Percentiles rank a stretch among this genome's conserved stretches.
Evolutionary conservation across 768 basidiomycete genomes (phyloP).

Genomic region (Mycena crocata): DNA sequence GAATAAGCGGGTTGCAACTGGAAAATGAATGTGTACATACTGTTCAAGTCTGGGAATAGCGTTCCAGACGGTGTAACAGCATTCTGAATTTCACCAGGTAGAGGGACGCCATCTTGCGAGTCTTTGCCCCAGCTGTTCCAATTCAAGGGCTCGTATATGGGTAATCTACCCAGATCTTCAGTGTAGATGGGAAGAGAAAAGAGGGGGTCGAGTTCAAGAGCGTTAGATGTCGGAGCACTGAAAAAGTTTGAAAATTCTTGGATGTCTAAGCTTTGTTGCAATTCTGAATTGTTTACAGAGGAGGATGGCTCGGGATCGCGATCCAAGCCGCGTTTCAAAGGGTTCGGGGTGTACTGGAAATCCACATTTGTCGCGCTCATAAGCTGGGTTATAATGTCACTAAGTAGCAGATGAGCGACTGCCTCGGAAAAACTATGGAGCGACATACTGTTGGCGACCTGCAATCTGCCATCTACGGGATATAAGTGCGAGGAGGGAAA

Average conservation of each 20-base stretch:
- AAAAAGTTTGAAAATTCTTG: too few relatives aligned
- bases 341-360: constrained; percentile 2
- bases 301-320: constrained; percentile 4
- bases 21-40: not conserved
- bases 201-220: not conserved
- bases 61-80: too few relatives aligned
- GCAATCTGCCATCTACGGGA: constrained; percentile 26
- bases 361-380: constrained; percentile 28
- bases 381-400: constrained; percentile 32
- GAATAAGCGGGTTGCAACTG: not conserved
- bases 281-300: too few relatives aligned
- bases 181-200: constrained; percentile 26
- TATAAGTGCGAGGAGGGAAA: not conserved
- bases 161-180: constrained; percentile 27
- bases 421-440: not conserved
- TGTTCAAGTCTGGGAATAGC: not conserved
- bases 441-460: constrained; percentile 30
- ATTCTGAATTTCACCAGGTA: too few relatives aligned
- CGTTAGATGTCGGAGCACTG: not conserved
- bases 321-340: constrained; percentile 22
- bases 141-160: constrained; percentile 28
- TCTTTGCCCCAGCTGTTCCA: constrained; percentile 19
- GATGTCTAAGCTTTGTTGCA: too few relatives aligned
- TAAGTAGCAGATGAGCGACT: not conserved
- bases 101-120: too few relatives aligned